phyloP scores from a whole-genome alignment of 805 yeast genomes.

The Maudiozyma saulgeensis region DNA sequence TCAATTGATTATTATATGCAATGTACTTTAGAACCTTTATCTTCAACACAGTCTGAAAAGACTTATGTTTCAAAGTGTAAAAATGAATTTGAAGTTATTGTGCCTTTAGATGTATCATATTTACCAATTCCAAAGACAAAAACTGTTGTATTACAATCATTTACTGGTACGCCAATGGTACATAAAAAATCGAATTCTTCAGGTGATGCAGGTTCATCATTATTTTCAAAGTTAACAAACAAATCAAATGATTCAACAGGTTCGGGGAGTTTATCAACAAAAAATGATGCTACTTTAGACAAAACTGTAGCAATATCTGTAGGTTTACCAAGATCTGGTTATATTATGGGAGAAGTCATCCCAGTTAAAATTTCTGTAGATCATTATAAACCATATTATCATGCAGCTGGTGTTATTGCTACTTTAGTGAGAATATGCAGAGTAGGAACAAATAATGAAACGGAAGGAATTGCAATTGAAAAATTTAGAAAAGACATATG shows the following conservation, averaged over 20 bases:
- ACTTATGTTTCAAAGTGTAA: conserved; percentile 38
- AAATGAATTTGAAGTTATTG: conserved; percentile 47
- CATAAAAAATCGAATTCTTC: conserved; percentile 5
- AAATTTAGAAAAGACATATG: conserved; percentile 75
- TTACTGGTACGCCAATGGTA: conserved; percentile 15
- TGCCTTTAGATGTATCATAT: conserved; percentile 64
- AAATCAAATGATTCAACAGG: conserved; percentile 2
- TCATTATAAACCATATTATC: conserved; percentile 63
- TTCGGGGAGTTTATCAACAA: neutral
- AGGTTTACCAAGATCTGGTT: conserved; percentile 54
- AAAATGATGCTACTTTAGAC: conserved; percentile 3
- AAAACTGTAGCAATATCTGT: conserved; percentile 35
- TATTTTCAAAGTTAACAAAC: conserved; percentile 18
- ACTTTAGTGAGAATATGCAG: conserved; percentile 77
- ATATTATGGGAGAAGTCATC: conserved; percentile 65
- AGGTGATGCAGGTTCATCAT: conserved; percentile 16
- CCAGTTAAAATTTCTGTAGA: conserved; percentile 59
- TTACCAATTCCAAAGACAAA: conserved; percentile 62
- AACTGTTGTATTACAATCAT: conserved; percentile 50
- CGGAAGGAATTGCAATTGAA: conserved; percentile 31
- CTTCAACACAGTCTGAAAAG: conserved; percentile 3
- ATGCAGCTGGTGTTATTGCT: conserved; percentile 62
- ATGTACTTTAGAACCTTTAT: conserved; percentile 16
- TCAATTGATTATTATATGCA: conserved; percentile 53
- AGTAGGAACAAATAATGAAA: conserved; percentile 44